Conservation (phyloP, 768 basidiomycete genomes). For the Ramaria sp. region DNA sequence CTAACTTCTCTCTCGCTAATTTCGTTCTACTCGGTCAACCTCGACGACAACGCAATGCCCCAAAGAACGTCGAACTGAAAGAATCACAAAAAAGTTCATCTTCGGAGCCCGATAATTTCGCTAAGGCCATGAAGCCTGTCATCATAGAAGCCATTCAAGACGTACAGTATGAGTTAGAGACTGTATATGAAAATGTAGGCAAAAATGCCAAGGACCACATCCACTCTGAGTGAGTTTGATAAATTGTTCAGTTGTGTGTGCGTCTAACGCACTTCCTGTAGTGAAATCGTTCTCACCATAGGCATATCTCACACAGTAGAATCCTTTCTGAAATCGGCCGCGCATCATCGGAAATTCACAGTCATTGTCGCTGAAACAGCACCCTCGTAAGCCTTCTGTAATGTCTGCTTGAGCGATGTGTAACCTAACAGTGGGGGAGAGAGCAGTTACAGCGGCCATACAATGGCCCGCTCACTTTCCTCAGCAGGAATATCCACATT, state of each 20-base stretch:
- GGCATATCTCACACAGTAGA: constrained; percentile 94
- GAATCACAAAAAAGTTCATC: constrained; percentile 41
- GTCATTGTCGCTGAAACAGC: constrained; percentile 95
- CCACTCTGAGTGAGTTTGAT: constrained; percentile 78
- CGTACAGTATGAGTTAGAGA: constrained; percentile 90
- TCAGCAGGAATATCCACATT: constrained; percentile 84
- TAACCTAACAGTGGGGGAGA: not conserved
- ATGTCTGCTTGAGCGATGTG: constrained; percentile 3
- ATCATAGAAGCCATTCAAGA: constrained; percentile 97
- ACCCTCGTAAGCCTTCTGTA: constrained; percentile 47
- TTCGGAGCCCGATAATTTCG: constrained; percentile 63
- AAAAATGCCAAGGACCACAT: constrained; percentile 94
- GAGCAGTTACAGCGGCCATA: constrained; percentile 69
- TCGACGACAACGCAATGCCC: constrained; percentile 28
- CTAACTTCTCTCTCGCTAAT: constrained; percentile 61
- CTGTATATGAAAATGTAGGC: constrained; percentile 88
- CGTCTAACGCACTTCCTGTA: constrained; percentile 20
- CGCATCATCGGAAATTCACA: constrained; percentile 84
- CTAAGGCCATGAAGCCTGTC: constrained; percentile 75
- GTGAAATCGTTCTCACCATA: constrained; percentile 90
- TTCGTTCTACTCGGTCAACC: constrained; percentile 78
- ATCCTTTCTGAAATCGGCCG: constrained; percentile 85
- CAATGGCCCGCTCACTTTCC: constrained; percentile 75
- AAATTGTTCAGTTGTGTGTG: not conserved
- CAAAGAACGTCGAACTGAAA: constrained; percentile 44